Percentiles rank a stretch among this genome's conserved stretches.
phyloP scores from a whole-genome alignment of 1,139 yeast genomes.

The Candida freyschussii region DNA sequence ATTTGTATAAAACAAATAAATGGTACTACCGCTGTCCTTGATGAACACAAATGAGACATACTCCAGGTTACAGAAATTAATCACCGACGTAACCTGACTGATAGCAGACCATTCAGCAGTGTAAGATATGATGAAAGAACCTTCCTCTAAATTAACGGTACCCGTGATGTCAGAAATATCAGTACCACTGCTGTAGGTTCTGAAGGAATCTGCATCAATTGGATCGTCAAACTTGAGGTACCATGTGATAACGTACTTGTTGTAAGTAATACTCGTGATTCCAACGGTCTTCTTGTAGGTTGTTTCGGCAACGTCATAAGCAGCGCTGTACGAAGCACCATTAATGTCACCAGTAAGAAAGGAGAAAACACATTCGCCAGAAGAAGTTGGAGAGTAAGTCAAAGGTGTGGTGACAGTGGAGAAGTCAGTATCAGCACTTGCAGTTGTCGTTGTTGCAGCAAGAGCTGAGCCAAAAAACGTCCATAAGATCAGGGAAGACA shows the following conservation, averaged over 20 bases:
- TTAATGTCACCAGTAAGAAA: conserved; percentile 7
- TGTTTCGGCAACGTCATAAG: conserved; percentile 6
- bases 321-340: conserved; percentile 8
- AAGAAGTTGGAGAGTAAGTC: conserved; percentile 2
- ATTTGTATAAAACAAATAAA: conserved; percentile 13
- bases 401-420: conserved; percentile 15
- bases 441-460: conserved; percentile 1
- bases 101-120: conserved; percentile 1
- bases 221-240: conserved; percentile 14
- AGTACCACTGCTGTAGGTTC: conserved; percentile 7
- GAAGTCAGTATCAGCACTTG: conserved; percentile 1
- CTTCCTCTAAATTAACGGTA: conserved; percentile 15
- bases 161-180: conserved; percentile 10
- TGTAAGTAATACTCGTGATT: neutral
- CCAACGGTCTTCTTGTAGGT: too few relatives aligned
- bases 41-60: conserved; percentile 17
- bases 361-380: conserved; percentile 8
- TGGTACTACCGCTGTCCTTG: too few relatives aligned
- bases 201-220: conserved; percentile 12
- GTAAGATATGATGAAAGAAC: conserved; percentile 12
- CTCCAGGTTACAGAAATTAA: conserved; percentile 13
- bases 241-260: conserved; percentile 14
- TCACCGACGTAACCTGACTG: conserved; percentile 2
- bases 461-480: too few relatives aligned
- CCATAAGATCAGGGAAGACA: too few relatives aligned